Conservation (phyloP, 2,329 filamentous ascomycete species). For the Lachnum nothofagi region DNA sequence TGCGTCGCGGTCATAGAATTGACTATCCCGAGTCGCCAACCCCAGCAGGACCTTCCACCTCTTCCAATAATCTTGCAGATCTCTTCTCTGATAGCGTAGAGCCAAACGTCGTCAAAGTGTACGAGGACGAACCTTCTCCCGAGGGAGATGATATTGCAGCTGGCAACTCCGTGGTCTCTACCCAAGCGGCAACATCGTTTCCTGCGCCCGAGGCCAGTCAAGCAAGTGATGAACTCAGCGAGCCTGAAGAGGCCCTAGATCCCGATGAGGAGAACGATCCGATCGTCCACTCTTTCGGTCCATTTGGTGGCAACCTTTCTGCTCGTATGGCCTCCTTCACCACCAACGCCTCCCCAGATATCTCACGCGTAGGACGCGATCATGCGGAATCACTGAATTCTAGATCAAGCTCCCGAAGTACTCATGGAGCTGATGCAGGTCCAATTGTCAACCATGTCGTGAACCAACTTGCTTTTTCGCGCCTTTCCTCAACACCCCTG, state of each 20-base stretch:
- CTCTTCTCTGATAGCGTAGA: slow-evolving; percentile 41
- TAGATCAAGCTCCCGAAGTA: slow-evolving; percentile 27
- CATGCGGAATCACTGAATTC: slow-evolving; percentile 22
- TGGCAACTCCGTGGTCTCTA: slow-evolving; percentile 24
- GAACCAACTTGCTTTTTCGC: slow-evolving; percentile 93
- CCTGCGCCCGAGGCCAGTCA: slow-evolving; percentile 21
- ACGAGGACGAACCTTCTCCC: slow-evolving; percentile 62
- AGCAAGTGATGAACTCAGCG: slow-evolving; percentile 53
- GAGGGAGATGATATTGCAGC: slow-evolving; percentile 41
- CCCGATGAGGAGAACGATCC: slow-evolving; percentile 93
- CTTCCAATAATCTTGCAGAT: slow-evolving; percentile 20
- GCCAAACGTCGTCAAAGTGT: slow-evolving; percentile 57
- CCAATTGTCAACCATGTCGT: slow-evolving; percentile 75
- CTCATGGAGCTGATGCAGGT: slow-evolving; percentile 37
- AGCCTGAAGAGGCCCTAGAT: slow-evolving; percentile 60
- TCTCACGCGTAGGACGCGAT: slow-evolving; percentile 26
- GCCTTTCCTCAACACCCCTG: slow-evolving; percentile 83
- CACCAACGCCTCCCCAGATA: slow-evolving; percentile 57
- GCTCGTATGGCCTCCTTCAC: slow-evolving; percentile 74
- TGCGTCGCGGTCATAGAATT: slow-evolving; percentile 53
- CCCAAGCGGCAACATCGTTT: slow-evolving; percentile 26
- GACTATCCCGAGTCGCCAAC: slow-evolving; percentile 74
- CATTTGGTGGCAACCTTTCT: slow-evolving; percentile 81
- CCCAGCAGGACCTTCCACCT: slow-evolving; percentile 36
- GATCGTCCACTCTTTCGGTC: slow-evolving; percentile 84